Evolutionary conservation across 805 yeast genomes (phyloP), one percentile per base, ranked within the genome.

Genomic region (Lachancea nothofagi): DNA sequence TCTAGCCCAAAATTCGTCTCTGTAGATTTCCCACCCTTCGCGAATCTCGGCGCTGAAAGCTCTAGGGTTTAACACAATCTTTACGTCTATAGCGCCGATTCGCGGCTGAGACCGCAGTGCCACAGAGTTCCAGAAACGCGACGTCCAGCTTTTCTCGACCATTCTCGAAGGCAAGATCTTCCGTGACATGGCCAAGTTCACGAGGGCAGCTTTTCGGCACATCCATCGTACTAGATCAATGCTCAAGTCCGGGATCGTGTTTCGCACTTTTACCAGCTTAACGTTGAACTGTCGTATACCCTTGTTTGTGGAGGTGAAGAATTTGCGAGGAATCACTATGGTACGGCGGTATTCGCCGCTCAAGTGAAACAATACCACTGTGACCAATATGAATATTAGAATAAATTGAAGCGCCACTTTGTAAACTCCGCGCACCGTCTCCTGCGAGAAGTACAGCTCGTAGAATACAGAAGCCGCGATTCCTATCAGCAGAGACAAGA

Each of bases 1-100:
- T 50, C 82, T 72, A 17, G 79, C 77, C 97, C 97, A 93, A 57
- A 88, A 93, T 58, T 89, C 97, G 49, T 84, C 85, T 44, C 98
- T 65, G 54, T 89, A 90, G 29, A 87, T 61, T 54, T 90, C 98
- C 97, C 98, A 90, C 7, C 87, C 89, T 59, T 89, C 96, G 46
- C 96, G 72, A 5, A 83, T 76, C 35, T 83, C 89, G 0, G 93
- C 78, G 44, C 77, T 77, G 62, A 90, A 93, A 1, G 80, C 80
- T 36, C 96, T 68, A 3, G 97, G 83, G 42, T 82, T 81, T 40
- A 93, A 67, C 7, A 86, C 83, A 7, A 93, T 59, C 57, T 88
- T 89, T 9, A 89, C 87, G 48, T 84, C 87, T 19, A 75, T 74
- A 6, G 83, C 78, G 0, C 95, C 95, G n/a, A 75, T 70, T 44